These are phyloP conservation scores for Graphium sp. DNA, from an alignment of 2,329 filamentous ascomycete genomes.

Conservation along the genomic window DNA sequence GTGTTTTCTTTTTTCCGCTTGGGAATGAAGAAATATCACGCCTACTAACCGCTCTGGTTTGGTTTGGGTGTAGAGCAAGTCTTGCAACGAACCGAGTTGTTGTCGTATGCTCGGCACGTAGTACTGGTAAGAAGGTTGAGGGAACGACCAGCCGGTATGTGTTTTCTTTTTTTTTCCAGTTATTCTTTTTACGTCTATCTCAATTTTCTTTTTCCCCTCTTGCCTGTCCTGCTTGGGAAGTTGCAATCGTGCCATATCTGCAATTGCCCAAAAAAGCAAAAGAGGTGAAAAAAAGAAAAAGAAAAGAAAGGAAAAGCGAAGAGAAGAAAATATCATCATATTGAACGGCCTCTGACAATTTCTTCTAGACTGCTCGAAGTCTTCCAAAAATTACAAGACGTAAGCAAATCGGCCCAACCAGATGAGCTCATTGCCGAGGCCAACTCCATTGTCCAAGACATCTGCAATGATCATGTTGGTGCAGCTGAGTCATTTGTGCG, in stretches of 20 bases:
- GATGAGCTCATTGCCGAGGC: slow-evolving; percentile 44
- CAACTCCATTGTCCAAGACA: slow-evolving; percentile 59
- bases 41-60: slow-evolving; percentile 30
- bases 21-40: too few species aligned
- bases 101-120: slow-evolving; percentile 89
- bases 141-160: slow-evolving; percentile 89
- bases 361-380: slow-evolving; percentile 34
- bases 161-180: slow-evolving; percentile 7
- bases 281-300: too few species aligned
- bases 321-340: too few species aligned
- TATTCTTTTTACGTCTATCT: slow-evolving; percentile 2
- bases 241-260: too few species aligned
- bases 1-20: slow-evolving; percentile 2
- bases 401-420: too few species aligned
- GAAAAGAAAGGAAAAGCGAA: too few species aligned
- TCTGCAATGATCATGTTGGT: slow-evolving; percentile 65
- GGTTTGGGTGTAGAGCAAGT: too few species aligned
- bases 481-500: slow-evolving; percentile 50
- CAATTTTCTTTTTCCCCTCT: too few species aligned
- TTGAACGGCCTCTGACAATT: background rate
- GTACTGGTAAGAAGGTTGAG: slow-evolving; percentile 83
- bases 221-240: too few species aligned
- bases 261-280: too few species aligned
- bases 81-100: slow-evolving; percentile 60
- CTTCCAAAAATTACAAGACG: slow-evolving; percentile 36